Base-by-base conservation (phyloP, 495 filamentous ascomycete genomes). In the Hypoxylon perforatum region DNA sequence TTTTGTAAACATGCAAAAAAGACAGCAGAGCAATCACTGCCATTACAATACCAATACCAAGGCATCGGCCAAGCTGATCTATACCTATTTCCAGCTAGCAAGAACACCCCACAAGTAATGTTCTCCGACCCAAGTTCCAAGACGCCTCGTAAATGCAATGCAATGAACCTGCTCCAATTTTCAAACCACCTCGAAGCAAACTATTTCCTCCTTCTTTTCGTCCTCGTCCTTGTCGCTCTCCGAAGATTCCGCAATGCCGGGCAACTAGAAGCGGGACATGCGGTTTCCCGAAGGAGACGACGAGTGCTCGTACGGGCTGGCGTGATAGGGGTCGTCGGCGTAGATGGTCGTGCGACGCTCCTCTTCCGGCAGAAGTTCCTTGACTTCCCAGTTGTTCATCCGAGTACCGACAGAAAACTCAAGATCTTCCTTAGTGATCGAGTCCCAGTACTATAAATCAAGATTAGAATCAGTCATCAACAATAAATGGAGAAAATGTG, bases 331-430 rank as follows among this genome's bases (percentile, higher is more conserved):
- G 50, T 82, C 80, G 69, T 95, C 91, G 39, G 88, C 83, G 73
- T 94, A 97, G 21, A 90, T 79, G 0, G 92, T 95, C 8, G 84
- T 81, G 41, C 92, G 86, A 51, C 90, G 86, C 38, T 97, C 92
- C 48, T 97, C 94, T 57, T 97, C 95, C n/a, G 90, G 85, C 10
- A 97, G 81, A 14, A 91, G 84, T 62, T 98, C 94, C 77, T 99
- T 99, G 65, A 99, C 91, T 78, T 99, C 95, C 95, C 96, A 99
- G 72, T 94, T 97, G 75, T 97, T 96, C 72, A 90, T 88, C 76
- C 96, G 93, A 51, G 90, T 91, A 51, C 95, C 94, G 35, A 99
- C 95, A 50, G 91, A 95, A 80, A 99, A 99, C 76, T 99, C 95
- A 57, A 99, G 87, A 75, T 99, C 95, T 81, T 98, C 95, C 72